Conservation (phyloP, 495 filamentous ascomycete species). For the Parachaetomium inaequale region DNA sequence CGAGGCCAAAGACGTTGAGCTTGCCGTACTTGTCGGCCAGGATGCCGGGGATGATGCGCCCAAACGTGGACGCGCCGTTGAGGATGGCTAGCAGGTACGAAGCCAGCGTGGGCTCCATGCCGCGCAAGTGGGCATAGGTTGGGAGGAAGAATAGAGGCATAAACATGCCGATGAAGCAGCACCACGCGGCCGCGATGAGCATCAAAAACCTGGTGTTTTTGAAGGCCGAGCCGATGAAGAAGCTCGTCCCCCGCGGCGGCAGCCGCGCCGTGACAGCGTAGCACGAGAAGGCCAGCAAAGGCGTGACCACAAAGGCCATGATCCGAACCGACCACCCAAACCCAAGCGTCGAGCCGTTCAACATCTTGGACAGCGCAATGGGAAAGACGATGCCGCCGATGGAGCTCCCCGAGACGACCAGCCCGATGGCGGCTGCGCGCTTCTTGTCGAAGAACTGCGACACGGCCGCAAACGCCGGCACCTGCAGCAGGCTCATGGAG, state of each 20-base stretch:
- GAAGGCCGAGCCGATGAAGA: slow-evolving; percentile 45
- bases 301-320: slow-evolving; percentile 53
- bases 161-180: slow-evolving; percentile 51
- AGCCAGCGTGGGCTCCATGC: slow-evolving; percentile 47
- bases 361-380: slow-evolving; percentile 41
- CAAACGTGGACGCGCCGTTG: slow-evolving; percentile 53
- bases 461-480: slow-evolving; percentile 51
- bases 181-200: slow-evolving; percentile 41
- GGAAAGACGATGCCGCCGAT: slow-evolving; percentile 55
- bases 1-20: slow-evolving; percentile 45
- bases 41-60: slow-evolving; percentile 54
- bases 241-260: slow-evolving; percentile 39
- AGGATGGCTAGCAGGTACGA: slow-evolving; percentile 55
- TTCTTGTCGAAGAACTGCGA: slow-evolving; percentile 54
- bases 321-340: slow-evolving; percentile 62
- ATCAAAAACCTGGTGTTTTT: slow-evolving; percentile 36
- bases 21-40: slow-evolving; percentile 53
- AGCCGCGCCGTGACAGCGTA: slow-evolving; percentile 44
- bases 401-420: slow-evolving; percentile 54
- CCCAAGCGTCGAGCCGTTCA: slow-evolving; percentile 39
- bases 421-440: slow-evolving; percentile 52
- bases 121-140: slow-evolving; percentile 46
- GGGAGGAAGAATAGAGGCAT: slow-evolving; percentile 57
- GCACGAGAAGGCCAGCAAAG: slow-evolving; percentile 44
- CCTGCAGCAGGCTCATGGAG: slow-evolving; percentile 46